Conservation (phyloP, 257 asterid species). For the Solanum etuberosum region DNA sequence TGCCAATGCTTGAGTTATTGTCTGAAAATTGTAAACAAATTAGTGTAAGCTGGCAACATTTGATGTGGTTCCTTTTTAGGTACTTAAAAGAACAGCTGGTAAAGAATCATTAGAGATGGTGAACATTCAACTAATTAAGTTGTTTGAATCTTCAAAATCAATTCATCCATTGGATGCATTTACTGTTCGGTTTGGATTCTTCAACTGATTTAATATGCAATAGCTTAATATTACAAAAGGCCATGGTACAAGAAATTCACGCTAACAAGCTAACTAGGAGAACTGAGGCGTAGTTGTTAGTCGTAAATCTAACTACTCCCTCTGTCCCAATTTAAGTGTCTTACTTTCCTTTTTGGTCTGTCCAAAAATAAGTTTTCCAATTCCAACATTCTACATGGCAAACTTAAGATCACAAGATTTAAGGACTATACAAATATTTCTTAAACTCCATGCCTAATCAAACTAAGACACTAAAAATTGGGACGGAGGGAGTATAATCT, state of each 20-base stretch:
- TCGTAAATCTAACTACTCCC: background rate
- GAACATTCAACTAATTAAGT: background rate
- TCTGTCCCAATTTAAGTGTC: background rate
- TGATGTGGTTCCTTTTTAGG: background rate
- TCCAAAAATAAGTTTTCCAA: background rate
- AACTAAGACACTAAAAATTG: background rate
- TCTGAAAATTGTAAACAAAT: conserved; percentile 24
- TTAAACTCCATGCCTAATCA: background rate
- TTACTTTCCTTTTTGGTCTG: background rate
- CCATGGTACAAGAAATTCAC: background rate
- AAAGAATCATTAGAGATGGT: background rate
- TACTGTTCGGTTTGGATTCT: background rate
- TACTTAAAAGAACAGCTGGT: background rate
- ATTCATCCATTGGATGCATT: background rate
- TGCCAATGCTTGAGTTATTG: conserved; percentile 65
- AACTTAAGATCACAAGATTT: background rate
- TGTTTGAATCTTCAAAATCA: background rate
- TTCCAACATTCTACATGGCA: background rate
- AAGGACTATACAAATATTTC: background rate
- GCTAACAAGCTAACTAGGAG: background rate
- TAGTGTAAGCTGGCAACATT: background rate
- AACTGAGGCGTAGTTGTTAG: background rate
- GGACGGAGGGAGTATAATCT: background rate
- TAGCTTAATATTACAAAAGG: background rate
- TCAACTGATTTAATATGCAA: background rate